These are phyloP conservation scores for Cronartium quercuum DNA, from an alignment of 1,284 basidiomycete genomes.

Conservation along the genomic window DNA sequence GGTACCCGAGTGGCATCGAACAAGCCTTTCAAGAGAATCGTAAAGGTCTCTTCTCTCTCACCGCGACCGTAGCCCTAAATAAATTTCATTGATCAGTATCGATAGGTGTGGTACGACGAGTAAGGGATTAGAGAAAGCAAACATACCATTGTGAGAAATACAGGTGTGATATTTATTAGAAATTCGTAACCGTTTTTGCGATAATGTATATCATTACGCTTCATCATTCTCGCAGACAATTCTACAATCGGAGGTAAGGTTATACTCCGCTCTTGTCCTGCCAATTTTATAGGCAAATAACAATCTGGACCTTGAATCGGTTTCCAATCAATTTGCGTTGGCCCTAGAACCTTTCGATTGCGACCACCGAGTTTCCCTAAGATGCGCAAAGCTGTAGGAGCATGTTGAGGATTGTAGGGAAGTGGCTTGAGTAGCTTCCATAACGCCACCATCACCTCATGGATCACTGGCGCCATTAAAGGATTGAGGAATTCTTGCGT, in stretches of 20 bases:
- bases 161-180: constrained; percentile 37
- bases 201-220: constrained; percentile 55
- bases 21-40: constrained; percentile 65
- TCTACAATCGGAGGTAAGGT: constrained; percentile 66
- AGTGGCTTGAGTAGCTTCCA: constrained; percentile 84
- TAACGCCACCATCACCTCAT: constrained; percentile 90
- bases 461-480: constrained; percentile 81
- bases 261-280: constrained; percentile 63
- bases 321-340: constrained; percentile 68
- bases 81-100: constrained; percentile 23
- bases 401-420: constrained; percentile 82
- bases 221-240: constrained; percentile 65
- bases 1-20: constrained; percentile 69
- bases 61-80: constrained; percentile 62
- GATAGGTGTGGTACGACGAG: constrained; percentile 9
- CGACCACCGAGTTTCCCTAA: constrained; percentile 94
- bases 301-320: constrained; percentile 62
- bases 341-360: constrained; percentile 78
- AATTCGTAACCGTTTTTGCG: constrained; percentile 30
- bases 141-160: constrained; percentile 37
- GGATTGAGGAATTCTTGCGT: constrained; percentile 98
- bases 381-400: constrained; percentile 93
- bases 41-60: constrained; percentile 70
- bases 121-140: not conserved
- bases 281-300: constrained; percentile 66